Base-by-base conservation (phyloP, 108 stramenopile genomes). In the Stephanodiscus minutulus region DNA sequence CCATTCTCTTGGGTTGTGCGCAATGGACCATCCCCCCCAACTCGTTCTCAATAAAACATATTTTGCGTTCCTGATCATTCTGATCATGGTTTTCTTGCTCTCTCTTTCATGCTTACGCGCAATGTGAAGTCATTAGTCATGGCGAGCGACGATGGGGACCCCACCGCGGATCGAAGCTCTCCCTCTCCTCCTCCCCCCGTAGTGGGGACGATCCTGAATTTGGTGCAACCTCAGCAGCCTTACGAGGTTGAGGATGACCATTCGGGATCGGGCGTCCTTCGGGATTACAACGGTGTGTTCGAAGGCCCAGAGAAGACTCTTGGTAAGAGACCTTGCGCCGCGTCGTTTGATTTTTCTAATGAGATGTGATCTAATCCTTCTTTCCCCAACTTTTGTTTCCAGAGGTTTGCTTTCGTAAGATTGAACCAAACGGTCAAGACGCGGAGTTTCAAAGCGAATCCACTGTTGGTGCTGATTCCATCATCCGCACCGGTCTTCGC, bases 251-350 rank as follows among this genome's bases (percentile, higher is more conserved):
- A 92, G 64, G 92, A 94, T 67, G 82, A 89, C 31, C 66, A 77
- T 52, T 90, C 88, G 15, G 90, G 90, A n/a, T 89, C 88, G 15
- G 90, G 89, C 9, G 84, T 87, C 57, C 49, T 90, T 48, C 44
- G 94, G 13, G 91, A 92, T 53, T 95, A 95, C 44, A 92, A 84
- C 33, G 94, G 94, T 1, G 73, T 81, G 6, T 95, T 95, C 67
- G 94, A 95, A 80, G 94, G 94, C 8, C 94, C 94, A 10, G 94
- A 95, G 71, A 95, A 95, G 66, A 95, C 94, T 18, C 80, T 95
- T 47, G 71, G 71, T 72, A 35, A 52, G 71, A 63, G 15, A 15
- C 1, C 27, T 47, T 46, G 43, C 25, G 22, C 55, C 22, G 7
- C 21, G 31, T 48, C 46, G 3, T 36, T 15, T 65, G 9, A 15